These are phyloP conservation scores for Leccinum subgranulosum DNA, from an alignment of 768 basidiomycete species.

Conservation along the genomic window DNA sequence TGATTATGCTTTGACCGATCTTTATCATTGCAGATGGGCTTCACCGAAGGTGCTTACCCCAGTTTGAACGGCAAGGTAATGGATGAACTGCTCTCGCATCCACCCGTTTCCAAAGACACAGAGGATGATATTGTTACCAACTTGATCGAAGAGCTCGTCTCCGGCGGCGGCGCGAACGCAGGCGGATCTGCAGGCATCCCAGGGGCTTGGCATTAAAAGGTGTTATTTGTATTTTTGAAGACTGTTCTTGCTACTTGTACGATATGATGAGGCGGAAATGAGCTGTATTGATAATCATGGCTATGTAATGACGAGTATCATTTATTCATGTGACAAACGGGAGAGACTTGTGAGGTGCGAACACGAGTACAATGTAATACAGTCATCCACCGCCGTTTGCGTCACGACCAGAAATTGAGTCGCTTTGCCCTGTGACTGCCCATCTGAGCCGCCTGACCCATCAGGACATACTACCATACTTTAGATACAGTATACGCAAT, in stretches of 20 bases:
- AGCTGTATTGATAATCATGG: background rate
- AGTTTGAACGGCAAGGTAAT: conserved; percentile 48
- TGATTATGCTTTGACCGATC: conserved; percentile 9
- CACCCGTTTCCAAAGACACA: conserved; percentile 45
- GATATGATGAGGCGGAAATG: background rate
- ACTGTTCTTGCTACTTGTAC: conserved; percentile 12
- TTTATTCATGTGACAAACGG: too few species aligned
- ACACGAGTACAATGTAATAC: too few species aligned
- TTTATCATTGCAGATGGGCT: conserved; percentile 61
- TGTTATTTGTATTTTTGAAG: background rate
- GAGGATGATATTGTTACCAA: conserved; percentile 68
- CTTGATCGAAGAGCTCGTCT: conserved; percentile 56
- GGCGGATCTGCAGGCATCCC: conserved; percentile 37
- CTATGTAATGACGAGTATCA: background rate
- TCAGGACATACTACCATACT: too few species aligned
- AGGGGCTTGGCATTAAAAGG: conserved; percentile 44
- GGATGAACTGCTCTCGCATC: conserved; percentile 42
- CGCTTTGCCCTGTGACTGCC: too few species aligned
- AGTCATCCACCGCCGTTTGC: too few species aligned
- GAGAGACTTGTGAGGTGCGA: too few species aligned
- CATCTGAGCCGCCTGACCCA: too few species aligned
- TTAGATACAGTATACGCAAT: too few species aligned
- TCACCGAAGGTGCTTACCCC: conserved; percentile 56
- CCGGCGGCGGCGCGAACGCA: conserved; percentile 39
- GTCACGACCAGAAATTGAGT: too few species aligned